Evolutionary conservation across 164 flowering plant species (phyloP).

Genomic region (Chimonanthus salicifolius): DNA sequence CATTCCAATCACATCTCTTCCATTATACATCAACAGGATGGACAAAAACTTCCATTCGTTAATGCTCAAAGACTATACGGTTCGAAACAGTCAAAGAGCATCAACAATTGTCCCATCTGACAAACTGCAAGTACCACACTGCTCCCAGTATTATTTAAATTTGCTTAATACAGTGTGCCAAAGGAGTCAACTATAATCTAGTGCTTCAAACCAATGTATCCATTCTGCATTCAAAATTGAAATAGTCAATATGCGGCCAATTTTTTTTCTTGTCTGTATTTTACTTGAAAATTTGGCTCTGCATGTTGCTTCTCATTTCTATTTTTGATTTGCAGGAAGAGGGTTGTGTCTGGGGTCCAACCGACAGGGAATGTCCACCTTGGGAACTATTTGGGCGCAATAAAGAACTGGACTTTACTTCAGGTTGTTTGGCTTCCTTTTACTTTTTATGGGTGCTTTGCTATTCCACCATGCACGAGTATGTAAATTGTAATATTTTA

Average conservation of each 20-base stretch:
- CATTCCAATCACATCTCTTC: no score
- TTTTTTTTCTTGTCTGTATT: neutral
- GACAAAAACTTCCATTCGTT: no score
- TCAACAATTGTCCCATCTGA: neutral
- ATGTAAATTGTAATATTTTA: no score
- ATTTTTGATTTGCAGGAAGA: conserved; percentile 48
- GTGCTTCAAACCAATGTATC: neutral
- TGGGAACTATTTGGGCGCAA: conserved; percentile 96
- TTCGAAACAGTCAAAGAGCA: no score
- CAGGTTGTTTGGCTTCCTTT: conserved; percentile 46
- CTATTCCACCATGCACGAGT: neutral
- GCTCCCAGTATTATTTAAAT: no score
- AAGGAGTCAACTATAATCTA: neutral
- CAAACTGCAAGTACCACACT: neutral
- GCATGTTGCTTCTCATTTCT: neutral
- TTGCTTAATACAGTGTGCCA: neutral
- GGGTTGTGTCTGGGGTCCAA: conserved; percentile 95
- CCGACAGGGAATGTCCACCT: conserved; percentile 93
- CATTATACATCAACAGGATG: no score
- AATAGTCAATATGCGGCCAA: neutral
- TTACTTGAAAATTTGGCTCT: neutral
- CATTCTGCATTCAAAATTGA: neutral
- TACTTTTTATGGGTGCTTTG: neutral
- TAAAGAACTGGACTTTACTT: conserved; percentile 81
- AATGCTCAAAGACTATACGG: no score